A percentile compares a stretch with the other conserved stretches of the same genome.
Evolutionary conservation across 2,329 filamentous ascomycete species (phyloP).

Genomic region (Dactylellina parvicollis): DNA sequence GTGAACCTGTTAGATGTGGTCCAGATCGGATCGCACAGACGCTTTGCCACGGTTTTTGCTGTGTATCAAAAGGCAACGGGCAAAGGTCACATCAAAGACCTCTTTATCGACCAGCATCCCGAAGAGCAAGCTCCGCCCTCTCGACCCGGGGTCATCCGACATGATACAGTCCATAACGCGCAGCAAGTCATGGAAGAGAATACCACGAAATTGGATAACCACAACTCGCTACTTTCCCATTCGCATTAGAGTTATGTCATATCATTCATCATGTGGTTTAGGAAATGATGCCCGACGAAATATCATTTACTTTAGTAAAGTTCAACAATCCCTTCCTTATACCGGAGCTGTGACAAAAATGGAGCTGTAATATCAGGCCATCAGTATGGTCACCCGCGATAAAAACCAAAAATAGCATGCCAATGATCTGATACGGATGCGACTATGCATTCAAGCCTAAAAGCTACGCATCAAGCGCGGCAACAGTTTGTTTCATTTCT

Average conservation of each 20-base stretch:
- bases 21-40: constrained; percentile 65
- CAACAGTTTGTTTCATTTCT: too few relatives aligned
- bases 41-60: constrained; percentile 68
- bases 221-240: constrained; percentile 58
- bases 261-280: too few relatives aligned
- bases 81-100: constrained; percentile 65
- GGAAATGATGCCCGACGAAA: too few relatives aligned
- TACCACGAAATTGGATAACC: constrained; percentile 66
- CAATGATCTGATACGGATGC: too few relatives aligned
- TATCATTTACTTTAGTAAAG: too few relatives aligned
- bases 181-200: constrained; percentile 68
- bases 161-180: constrained; percentile 65
- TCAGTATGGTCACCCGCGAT: too few relatives aligned
- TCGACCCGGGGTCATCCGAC: constrained; percentile 36
- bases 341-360: too few relatives aligned
- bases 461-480: too few relatives aligned
- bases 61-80: constrained; percentile 67
- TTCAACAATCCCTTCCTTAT: too few relatives aligned
- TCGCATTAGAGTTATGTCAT: constrained; percentile 1
- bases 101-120: constrained; percentile 63
- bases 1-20: constrained; percentile 67
- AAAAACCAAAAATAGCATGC: too few relatives aligned
- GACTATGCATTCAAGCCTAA: too few relatives aligned
- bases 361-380: too few relatives aligned
- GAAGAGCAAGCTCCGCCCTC: constrained; percentile 53